phyloP scores from a whole-genome alignment of 441 rosid genomes.

The Euphorbia celastroides region DNA sequence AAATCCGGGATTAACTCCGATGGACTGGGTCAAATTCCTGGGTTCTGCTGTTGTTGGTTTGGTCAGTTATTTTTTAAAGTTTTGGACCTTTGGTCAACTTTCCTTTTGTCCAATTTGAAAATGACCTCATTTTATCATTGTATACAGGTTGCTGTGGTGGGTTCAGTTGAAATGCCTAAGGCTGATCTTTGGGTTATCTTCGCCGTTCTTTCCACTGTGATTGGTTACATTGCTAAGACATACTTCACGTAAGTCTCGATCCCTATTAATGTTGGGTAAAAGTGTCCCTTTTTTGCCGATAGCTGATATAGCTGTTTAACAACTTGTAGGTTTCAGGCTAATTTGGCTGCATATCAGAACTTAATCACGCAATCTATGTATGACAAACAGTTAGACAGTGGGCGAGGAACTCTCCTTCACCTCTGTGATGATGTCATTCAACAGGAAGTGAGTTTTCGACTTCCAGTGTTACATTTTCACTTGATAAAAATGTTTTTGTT shows the following conservation, averaged over 20 bases:
- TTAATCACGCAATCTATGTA: slow-evolving; percentile 94
- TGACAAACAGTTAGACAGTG: slow-evolving; percentile 96
- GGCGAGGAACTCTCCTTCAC: slow-evolving; percentile 94
- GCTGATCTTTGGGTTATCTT: slow-evolving; percentile 85
- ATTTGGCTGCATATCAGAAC: slow-evolving; percentile 86
- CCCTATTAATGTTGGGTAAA: slow-evolving; percentile 8
- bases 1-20: slow-evolving; percentile 93
- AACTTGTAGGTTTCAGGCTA: slow-evolving; percentile 65
- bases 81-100: slow-evolving; percentile 11
- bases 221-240: slow-evolving; percentile 96
- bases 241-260: slow-evolving; percentile 83
- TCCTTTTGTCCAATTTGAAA: slow-evolving; percentile 9
- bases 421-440: slow-evolving; percentile 96
- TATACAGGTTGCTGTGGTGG: slow-evolving; percentile 66
- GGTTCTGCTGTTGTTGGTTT: slow-evolving; percentile 78
- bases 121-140: slow-evolving; percentile 12
- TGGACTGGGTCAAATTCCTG: slow-evolving; percentile 95
- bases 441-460: slow-evolving; percentile 55
- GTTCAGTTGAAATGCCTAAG: slow-evolving; percentile 78
- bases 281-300: not conserved
- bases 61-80: slow-evolving; percentile 42
- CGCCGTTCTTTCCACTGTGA: slow-evolving; percentile 81
- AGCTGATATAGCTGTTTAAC: slow-evolving; percentile 18
- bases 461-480: slow-evolving; percentile 2
- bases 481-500: not conserved